These are phyloP conservation scores for Penicillium hordei DNA, from an alignment of 2,329 filamentous ascomycete species.

Conservation along the genomic window DNA sequence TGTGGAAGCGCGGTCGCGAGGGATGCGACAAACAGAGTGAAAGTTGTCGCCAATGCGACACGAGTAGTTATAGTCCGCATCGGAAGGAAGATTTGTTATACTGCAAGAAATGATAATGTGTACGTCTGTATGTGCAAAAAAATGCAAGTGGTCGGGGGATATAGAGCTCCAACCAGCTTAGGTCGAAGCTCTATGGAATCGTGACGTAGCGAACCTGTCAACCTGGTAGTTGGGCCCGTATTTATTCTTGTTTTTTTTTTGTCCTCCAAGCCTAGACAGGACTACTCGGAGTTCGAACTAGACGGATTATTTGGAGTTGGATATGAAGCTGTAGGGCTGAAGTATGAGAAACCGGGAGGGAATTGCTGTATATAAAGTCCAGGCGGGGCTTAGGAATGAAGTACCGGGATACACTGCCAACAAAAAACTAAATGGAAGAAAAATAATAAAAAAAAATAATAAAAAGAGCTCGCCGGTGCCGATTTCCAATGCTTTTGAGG, in stretches of 20 bases:
- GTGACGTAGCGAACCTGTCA: slow-evolving; percentile 25
- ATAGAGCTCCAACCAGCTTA: slow-evolving; percentile 17
- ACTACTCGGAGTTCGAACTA: neutral
- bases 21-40: slow-evolving; percentile 24
- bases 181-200: slow-evolving; percentile 24
- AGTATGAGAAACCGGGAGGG: slow-evolving; percentile 14
- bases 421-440: neutral
- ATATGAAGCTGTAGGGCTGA: slow-evolving; percentile 23
- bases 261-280: neutral
- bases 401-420: neutral
- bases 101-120: neutral
- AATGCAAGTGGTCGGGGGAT: neutral
- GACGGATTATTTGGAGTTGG: neutral
- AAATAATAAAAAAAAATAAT: neutral
- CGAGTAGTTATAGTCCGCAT: slow-evolving; percentile 30
- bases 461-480: slow-evolving; percentile 10
- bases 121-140: slow-evolving; percentile 8
- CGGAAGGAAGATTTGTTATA: slow-evolving; percentile 1
- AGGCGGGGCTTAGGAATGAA: neutral
- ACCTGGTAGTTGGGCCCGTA: slow-evolving; percentile 3
- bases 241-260: slow-evolving; percentile 3
- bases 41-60: slow-evolving; percentile 29
- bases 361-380: slow-evolving; percentile 20
- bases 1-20: slow-evolving; percentile 36
- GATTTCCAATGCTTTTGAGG: slow-evolving; percentile 22